Conservation (phyloP, 129 eudicot species). For the Mikania micrantha region DNA sequence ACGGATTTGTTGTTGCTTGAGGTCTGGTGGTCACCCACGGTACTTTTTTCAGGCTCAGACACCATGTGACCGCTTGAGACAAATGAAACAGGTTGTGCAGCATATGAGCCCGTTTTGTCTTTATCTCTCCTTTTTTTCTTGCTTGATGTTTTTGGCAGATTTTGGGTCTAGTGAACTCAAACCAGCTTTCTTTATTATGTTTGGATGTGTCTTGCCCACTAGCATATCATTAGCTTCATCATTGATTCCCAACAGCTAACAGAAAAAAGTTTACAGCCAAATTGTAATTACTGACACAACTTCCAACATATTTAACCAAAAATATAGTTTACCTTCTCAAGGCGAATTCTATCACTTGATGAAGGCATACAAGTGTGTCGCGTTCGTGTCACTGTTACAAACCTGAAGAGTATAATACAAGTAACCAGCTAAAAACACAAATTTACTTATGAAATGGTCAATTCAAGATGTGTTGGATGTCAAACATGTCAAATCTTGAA, state of each 20-base stretch:
- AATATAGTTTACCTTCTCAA: slow-evolving; percentile 54
- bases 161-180: slow-evolving; percentile 16
- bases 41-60: slow-evolving; percentile 34
- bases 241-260: slow-evolving; percentile 67
- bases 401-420: slow-evolving; percentile 34
- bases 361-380: slow-evolving; percentile 84
- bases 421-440: not conserved
- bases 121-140: slow-evolving; percentile 35
- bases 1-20: slow-evolving; percentile 7
- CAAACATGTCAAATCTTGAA: not conserved
- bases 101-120: slow-evolving; percentile 51
- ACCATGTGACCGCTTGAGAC: slow-evolving; percentile 75
- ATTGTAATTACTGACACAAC: not conserved
- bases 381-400: slow-evolving; percentile 77
- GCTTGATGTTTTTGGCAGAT: slow-evolving; percentile 30
- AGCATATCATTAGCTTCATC: slow-evolving; percentile 39
- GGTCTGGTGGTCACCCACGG: slow-evolving; percentile 13
- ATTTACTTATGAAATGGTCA: not conserved
- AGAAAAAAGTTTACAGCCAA: not conserved
- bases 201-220: slow-evolving; percentile 16
- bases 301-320: not conserved
- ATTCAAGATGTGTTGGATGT: not conserved
- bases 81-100: slow-evolving; percentile 72
- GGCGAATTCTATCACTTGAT: slow-evolving; percentile 59
- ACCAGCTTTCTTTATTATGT: slow-evolving; percentile 23